These are phyloP conservation scores for Begonia peltatifolia DNA, from an alignment of 306 rosid genomes.

Conservation along the genomic window DNA sequence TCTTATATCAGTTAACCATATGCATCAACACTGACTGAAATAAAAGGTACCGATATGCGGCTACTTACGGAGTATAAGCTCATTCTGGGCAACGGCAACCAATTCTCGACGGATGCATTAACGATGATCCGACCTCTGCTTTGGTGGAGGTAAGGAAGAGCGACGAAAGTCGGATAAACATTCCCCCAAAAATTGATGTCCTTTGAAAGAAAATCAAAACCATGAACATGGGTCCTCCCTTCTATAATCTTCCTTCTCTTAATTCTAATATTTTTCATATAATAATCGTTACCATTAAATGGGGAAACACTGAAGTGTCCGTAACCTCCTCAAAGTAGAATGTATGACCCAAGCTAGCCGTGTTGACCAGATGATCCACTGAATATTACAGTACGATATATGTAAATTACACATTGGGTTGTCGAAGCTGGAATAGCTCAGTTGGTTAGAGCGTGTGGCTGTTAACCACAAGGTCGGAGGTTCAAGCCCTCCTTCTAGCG, in stretches of 20 bases:
- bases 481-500: slow-evolving; percentile 10
- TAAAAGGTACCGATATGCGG: too few relatives aligned
- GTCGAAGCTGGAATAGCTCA: slow-evolving; percentile 5
- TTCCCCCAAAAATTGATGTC: not conserved
- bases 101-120: slow-evolving; percentile 68
- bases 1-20: too few relatives aligned
- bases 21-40: too few relatives aligned
- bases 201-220: not conserved
- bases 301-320: slow-evolving; percentile 71
- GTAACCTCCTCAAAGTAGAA: slow-evolving; percentile 79
- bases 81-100: slow-evolving; percentile 90
- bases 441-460: slow-evolving; percentile 15
- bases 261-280: not conserved
- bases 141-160: slow-evolving; percentile 54
- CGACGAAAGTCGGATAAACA: not conserved
- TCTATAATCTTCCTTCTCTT: too few relatives aligned
- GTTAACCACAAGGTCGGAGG: slow-evolving; percentile 14
- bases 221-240: too few relatives aligned
- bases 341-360: slow-evolving; percentile 82
- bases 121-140: slow-evolving; percentile 57
- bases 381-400: not conserved
- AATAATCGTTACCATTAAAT: slow-evolving; percentile 34
- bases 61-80: slow-evolving; percentile 69
- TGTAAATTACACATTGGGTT: too few relatives aligned
- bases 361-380: slow-evolving; percentile 79